These are phyloP conservation scores for Dactylonectria estremocensis DNA, from an alignment of 2,329 filamentous ascomycete species.

Conservation along the genomic window DNA sequence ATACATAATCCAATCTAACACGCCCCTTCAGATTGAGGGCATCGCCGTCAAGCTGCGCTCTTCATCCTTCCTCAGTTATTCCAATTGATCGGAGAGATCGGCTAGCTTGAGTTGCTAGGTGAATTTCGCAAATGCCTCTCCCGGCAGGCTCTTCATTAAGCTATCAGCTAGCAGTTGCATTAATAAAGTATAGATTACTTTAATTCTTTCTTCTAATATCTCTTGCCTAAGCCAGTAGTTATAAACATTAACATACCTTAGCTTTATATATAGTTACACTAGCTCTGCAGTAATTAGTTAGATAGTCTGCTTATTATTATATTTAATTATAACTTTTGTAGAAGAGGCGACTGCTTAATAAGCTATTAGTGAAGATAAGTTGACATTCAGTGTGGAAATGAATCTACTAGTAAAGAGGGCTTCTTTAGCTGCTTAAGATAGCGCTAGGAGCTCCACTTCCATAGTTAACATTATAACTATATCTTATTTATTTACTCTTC, in stretches of 20 bases:
- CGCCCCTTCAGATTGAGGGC: too few species aligned
- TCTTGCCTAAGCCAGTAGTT: not conserved
- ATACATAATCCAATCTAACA: too few species aligned
- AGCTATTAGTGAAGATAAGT: not conserved
- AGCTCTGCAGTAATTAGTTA: not conserved
- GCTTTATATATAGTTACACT: not conserved
- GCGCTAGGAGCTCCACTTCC: too few species aligned
- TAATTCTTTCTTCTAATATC: too few species aligned
- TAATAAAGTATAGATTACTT: not conserved
- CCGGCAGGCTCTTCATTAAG: not conserved
- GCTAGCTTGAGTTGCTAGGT: too few species aligned
- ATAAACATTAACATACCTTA: not conserved
- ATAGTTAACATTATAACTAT: too few species aligned
- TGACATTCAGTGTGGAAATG: not conserved
- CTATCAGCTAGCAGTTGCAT: not conserved
- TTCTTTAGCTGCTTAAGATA: too few species aligned
- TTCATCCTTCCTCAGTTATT: too few species aligned
- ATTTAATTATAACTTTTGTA: not conserved
- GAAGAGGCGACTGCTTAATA: not conserved
- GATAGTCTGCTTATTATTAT: slow-evolving; percentile 1
- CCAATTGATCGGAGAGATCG: too few species aligned
- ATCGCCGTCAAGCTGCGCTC: too few species aligned
- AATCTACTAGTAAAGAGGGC: too few species aligned
- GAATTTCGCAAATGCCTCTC: not conserved
- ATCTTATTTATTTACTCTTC: too few species aligned